Evolutionary conservation across 495 filamentous ascomycete species (phyloP).

Genomic region (Xylaria telfairii): DNA sequence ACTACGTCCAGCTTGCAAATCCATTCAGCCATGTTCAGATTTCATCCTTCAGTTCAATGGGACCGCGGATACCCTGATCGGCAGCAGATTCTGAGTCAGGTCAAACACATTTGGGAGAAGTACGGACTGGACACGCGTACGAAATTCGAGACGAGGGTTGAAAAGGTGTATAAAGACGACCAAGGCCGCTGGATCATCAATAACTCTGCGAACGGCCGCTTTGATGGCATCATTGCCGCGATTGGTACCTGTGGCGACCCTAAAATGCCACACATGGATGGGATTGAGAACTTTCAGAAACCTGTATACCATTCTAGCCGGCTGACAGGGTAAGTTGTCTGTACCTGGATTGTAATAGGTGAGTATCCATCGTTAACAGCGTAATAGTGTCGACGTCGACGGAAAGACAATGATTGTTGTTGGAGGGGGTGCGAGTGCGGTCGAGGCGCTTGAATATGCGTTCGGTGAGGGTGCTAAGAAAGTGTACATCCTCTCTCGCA

Average conservation of each 20-base stretch:
- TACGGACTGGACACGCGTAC: slow-evolving; percentile 76
- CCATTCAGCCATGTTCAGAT: slow-evolving; percentile 86
- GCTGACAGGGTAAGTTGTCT: slow-evolving; percentile 62
- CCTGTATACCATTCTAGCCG: slow-evolving; percentile 75
- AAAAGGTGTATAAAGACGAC: slow-evolving; percentile 70
- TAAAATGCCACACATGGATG: slow-evolving; percentile 70
- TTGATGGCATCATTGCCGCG: slow-evolving; percentile 78
- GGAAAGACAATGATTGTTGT: slow-evolving; percentile 77
- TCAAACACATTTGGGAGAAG: slow-evolving; percentile 73
- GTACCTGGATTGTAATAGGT: too few relatives aligned
- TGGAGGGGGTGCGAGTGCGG: slow-evolving; percentile 80
- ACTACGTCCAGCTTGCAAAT: slow-evolving; percentile 83
- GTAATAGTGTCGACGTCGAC: slow-evolving; percentile 54
- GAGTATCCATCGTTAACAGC: background rate
- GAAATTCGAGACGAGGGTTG: slow-evolving; percentile 71
- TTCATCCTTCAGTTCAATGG: slow-evolving; percentile 81
- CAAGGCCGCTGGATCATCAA: slow-evolving; percentile 83
- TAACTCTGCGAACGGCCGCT: slow-evolving; percentile 66
- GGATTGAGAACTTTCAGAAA: slow-evolving; percentile 70
- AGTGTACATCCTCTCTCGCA: slow-evolving; percentile 75
- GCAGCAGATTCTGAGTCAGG: slow-evolving; percentile 72
- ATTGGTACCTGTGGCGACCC: slow-evolving; percentile 82
- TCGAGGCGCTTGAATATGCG: slow-evolving; percentile 85
- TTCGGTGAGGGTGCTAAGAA: slow-evolving; percentile 67
- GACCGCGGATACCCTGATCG: slow-evolving; percentile 75